Percentiles rank a stretch among this genome's conserved stretches.
Evolutionary conservation across 257 asterid species (phyloP).

Genomic region (Linderniella brevidens): DNA sequence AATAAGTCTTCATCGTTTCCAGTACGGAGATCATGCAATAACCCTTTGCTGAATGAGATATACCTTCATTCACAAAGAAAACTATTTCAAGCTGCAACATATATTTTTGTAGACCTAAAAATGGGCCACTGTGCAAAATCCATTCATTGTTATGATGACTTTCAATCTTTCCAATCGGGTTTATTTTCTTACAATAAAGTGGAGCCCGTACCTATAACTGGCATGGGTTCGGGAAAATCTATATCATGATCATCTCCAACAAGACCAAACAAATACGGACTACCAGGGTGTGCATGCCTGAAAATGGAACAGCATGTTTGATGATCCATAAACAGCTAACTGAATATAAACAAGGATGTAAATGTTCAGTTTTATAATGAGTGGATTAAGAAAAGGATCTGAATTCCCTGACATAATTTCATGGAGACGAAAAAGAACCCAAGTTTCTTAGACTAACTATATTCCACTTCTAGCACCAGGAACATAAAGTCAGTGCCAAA

Average conservation of each 20-base stretch:
- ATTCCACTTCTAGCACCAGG: too few species aligned
- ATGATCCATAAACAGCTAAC: neutral
- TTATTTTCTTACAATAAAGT: too few species aligned
- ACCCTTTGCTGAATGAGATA: slow-evolving; percentile 93
- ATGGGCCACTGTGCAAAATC: too few species aligned
- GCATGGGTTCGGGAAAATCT: slow-evolving; percentile 98
- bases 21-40: slow-evolving; percentile 64
- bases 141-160: too few species aligned
- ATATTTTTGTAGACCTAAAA: too few species aligned
- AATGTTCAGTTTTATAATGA: too few species aligned
- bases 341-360: too few species aligned
- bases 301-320: slow-evolving; percentile 4
- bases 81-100: slow-evolving; percentile 2
- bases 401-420: too few species aligned
- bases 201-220: slow-evolving; percentile 54
- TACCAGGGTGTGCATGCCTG: slow-evolving; percentile 99
- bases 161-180: too few species aligned
- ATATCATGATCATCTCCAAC: slow-evolving; percentile 83
- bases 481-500: neutral
- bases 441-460: too few species aligned
- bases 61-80: slow-evolving; percentile 30
- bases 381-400: too few species aligned
- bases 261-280: slow-evolving; percentile 95
- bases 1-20: slow-evolving; percentile 92
- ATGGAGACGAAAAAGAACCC: too few species aligned